A percentile compares a stretch with the other conserved stretches of the same genome.
phyloP scores from a whole-genome alignment of 2,329 filamentous ascomycete species.

The Trichoderma koningiopsis region DNA sequence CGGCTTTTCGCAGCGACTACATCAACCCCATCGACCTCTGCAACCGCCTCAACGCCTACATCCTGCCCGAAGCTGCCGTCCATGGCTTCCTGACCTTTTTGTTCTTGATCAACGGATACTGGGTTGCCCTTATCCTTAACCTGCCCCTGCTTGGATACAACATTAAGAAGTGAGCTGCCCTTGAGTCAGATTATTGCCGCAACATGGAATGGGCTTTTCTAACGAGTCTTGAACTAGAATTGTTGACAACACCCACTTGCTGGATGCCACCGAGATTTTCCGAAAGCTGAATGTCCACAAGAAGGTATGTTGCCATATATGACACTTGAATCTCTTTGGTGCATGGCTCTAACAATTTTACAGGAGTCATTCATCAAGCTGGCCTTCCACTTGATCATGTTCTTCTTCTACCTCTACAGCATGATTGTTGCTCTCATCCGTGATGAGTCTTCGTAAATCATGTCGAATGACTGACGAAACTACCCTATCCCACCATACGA shows the following conservation, averaged over 20 bases:
- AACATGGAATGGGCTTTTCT: slow-evolving; percentile 26
- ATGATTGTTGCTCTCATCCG: slow-evolving; percentile 97
- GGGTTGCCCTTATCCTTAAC: slow-evolving; percentile 90
- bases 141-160: slow-evolving; percentile 91
- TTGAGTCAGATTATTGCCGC: neutral
- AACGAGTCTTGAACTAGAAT: slow-evolving; percentile 62
- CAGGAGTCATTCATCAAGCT: slow-evolving; percentile 99
- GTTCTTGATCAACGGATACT: slow-evolving; percentile 98
- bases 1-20: slow-evolving; percentile 71
- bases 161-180: slow-evolving; percentile 82
- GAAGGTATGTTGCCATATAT: slow-evolving; percentile 64
- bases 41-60: slow-evolving; percentile 99
- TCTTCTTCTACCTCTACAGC: slow-evolving; percentile 99
- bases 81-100: slow-evolving; percentile 94
- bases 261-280: slow-evolving; percentile 99
- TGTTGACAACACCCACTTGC: slow-evolving; percentile 91
- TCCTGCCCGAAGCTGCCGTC: slow-evolving; percentile 96
- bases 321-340: neutral
- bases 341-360: slow-evolving; percentile 32
- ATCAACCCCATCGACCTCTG: slow-evolving; percentile 99
- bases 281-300: slow-evolving; percentile 98
- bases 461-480: slow-evolving; percentile 1
- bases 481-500: slow-evolving; percentile 27
- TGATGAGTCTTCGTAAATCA: slow-evolving; percentile 82
- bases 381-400: slow-evolving; percentile 98